Conservation (phyloP, 1,284 basidiomycete genomes). For the Termitomyces sp. region DNA sequence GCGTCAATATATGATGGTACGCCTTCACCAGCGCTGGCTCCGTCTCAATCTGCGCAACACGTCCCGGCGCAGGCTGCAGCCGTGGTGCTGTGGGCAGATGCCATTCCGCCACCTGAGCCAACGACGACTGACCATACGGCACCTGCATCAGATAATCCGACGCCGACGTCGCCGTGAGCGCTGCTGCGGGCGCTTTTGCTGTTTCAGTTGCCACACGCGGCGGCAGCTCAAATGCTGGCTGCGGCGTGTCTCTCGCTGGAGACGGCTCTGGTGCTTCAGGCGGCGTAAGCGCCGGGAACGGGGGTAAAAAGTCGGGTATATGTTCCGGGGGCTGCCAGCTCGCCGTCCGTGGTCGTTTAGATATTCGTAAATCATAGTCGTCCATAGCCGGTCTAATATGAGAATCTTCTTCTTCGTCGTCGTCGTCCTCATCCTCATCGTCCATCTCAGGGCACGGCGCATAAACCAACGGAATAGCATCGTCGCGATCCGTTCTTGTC, state of each 20-base stretch:
- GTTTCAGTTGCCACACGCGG: conserved; percentile 16
- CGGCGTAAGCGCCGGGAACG: conserved; percentile 49
- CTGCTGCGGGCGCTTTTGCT: conserved; percentile 23
- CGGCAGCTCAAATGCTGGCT: conserved; percentile 26
- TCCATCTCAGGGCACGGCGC: conserved; percentile 30
- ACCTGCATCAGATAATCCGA: conserved; percentile 66
- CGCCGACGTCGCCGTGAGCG: conserved; percentile 44
- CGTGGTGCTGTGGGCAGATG: conserved; percentile 53
- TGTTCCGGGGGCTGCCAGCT: conserved; percentile 58
- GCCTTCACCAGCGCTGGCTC: conserved; percentile 61
- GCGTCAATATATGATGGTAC: conserved; percentile 68
- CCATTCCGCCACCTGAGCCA: conserved; percentile 56
- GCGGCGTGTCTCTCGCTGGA: conserved; percentile 26
- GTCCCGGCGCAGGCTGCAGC: conserved; percentile 17
- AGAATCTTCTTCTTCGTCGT: conserved; percentile 32
- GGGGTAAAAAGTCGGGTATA: conserved; percentile 62
- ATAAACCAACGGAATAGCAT: conserved; percentile 53
- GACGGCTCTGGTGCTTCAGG: conserved; percentile 29
- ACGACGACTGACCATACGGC: conserved; percentile 64
- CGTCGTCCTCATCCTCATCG: conserved; percentile 31
- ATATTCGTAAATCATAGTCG: conserved; percentile 25
- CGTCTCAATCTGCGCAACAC: conserved; percentile 30
- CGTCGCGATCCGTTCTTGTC: conserved; percentile 47
- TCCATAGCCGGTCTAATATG: conserved; percentile 17
- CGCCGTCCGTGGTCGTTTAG: conserved; percentile 50